These are phyloP conservation scores for Trametes maxima DNA, from an alignment of 768 basidiomycete species.

Conservation along the genomic window DNA sequence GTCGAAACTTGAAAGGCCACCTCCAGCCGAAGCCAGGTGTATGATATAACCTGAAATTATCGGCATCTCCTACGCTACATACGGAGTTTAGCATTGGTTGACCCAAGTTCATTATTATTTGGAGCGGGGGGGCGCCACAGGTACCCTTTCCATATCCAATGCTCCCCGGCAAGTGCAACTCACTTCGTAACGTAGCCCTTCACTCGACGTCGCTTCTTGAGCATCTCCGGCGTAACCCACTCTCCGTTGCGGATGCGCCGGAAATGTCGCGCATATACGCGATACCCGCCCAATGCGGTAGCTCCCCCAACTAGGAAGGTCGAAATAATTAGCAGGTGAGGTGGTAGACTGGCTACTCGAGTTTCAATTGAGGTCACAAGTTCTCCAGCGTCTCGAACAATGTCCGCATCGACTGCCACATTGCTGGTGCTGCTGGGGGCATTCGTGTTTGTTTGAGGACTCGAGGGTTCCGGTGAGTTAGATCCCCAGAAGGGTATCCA, in stretches of 20 bases:
- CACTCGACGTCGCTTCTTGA: slow-evolving; percentile 65
- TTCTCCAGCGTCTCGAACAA: not conserved
- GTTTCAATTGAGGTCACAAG: not conserved
- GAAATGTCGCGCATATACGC: slow-evolving; percentile 54
- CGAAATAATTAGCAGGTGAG: slow-evolving; percentile 30
- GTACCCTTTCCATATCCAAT: too few relatives aligned
- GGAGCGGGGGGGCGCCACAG: too few relatives aligned
- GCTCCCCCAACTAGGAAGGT: slow-evolving; percentile 37
- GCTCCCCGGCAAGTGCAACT: slow-evolving; percentile 21
- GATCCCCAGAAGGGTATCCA: slow-evolving; percentile 4
- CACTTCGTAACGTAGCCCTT: slow-evolving; percentile 83
- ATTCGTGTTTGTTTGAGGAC: too few relatives aligned
- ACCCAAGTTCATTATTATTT: not conserved
- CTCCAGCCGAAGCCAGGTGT: slow-evolving; percentile 77
- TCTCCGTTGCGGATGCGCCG: slow-evolving; percentile 64
- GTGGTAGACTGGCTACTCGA: slow-evolving; percentile 8
- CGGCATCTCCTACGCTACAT: slow-evolving; percentile 78
- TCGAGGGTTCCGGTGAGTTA: not conserved
- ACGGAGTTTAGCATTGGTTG: not conserved
- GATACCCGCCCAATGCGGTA: slow-evolving; percentile 40
- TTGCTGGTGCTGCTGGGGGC: not conserved
- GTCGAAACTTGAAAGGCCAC: slow-evolving; percentile 71
- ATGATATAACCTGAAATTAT: slow-evolving; percentile 89
- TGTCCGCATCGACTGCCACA: not conserved
- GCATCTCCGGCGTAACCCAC: slow-evolving; percentile 66